Conservation (phyloP, 163 green algal species). For the Prototheca cutis region DNA sequence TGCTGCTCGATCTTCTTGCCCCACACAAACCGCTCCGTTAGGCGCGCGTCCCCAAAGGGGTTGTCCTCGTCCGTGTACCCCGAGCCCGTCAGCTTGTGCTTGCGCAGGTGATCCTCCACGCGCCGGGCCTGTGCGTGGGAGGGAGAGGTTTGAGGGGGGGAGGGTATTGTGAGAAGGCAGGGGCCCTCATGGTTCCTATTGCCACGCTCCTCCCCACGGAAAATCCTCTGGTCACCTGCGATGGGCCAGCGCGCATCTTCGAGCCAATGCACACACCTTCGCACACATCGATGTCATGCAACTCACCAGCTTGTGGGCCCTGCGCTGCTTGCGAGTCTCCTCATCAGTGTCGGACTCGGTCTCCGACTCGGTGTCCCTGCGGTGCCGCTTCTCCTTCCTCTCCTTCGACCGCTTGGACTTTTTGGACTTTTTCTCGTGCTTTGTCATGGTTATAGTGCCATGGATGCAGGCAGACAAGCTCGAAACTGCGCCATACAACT, state of each 20-base stretch:
- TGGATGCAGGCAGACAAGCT: no score
- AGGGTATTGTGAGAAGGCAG: not conserved
- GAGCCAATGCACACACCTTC: no score
- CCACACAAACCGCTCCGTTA: slow-evolving; percentile 78
- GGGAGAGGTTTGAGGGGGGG: not conserved
- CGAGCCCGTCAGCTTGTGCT: slow-evolving; percentile 18
- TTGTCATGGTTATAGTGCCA: no score
- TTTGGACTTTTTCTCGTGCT: slow-evolving; percentile 4
- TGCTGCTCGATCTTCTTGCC: slow-evolving; percentile 90
- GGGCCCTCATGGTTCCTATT: not conserved
- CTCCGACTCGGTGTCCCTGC: not conserved
- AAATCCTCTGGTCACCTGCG: slow-evolving; percentile 1
- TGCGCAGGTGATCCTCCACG: slow-evolving; percentile 60
- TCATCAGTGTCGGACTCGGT: slow-evolving; percentile 5
- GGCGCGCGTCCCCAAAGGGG: slow-evolving; percentile 57
- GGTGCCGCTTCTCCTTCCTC: slow-evolving; percentile 15
- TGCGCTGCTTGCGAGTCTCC: slow-evolving; percentile 24
- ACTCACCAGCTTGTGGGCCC: slow-evolving; percentile 34
- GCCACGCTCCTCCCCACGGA: not conserved
- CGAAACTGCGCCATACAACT: no score
- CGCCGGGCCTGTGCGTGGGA: slow-evolving; percentile 48
- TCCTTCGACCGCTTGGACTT: slow-evolving; percentile 1
- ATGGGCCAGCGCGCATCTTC: not conserved
- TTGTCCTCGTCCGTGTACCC: slow-evolving; percentile 62
- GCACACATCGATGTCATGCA: no score